Evolutionary conservation across 2,329 filamentous ascomycete genomes (phyloP).

Genomic region (Xylaria sp.): DNA sequence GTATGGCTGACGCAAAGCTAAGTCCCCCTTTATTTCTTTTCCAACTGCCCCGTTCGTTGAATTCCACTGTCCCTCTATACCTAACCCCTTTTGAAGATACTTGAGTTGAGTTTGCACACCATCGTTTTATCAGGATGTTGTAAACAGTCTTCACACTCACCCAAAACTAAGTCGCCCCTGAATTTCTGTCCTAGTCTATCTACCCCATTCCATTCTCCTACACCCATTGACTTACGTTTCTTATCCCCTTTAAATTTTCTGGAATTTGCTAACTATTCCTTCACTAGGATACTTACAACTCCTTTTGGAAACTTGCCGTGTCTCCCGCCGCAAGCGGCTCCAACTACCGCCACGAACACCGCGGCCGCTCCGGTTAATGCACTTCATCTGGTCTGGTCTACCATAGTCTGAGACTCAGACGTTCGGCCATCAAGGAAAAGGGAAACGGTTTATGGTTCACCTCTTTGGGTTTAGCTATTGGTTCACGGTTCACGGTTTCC

Average conservation of each 20-base stretch:
- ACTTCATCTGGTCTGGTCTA: not conserved
- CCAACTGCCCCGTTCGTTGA: not conserved
- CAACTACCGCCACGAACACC: slow-evolving; percentile 10
- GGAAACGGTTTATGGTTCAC: too few relatives aligned
- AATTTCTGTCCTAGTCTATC: too few relatives aligned
- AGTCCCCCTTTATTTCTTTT: slow-evolving; percentile 4
- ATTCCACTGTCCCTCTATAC: not conserved
- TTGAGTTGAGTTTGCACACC: not conserved
- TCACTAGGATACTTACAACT: not conserved
- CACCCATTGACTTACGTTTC: too few relatives aligned
- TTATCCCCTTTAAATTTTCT: too few relatives aligned
- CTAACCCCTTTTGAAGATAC: not conserved
- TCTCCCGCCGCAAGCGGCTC: slow-evolving; percentile 6
- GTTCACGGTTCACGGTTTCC: not conserved
- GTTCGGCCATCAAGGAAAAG: too few relatives aligned
- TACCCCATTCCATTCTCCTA: too few relatives aligned
- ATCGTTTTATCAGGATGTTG: too few relatives aligned
- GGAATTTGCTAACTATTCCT: not conserved
- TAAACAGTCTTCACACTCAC: too few relatives aligned
- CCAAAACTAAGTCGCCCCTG: too few relatives aligned
- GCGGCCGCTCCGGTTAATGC: slow-evolving; percentile 15
- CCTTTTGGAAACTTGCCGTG: slow-evolving; percentile 1
- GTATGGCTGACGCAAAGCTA: slow-evolving; percentile 11
- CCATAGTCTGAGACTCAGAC: slow-evolving; percentile 1
- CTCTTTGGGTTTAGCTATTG: too few relatives aligned